A percentile compares a stretch with the other conserved stretches of the same genome.
phyloP scores from a whole-genome alignment of 2,329 filamentous ascomycete genomes.

The Monilinia aucupariae region DNA sequence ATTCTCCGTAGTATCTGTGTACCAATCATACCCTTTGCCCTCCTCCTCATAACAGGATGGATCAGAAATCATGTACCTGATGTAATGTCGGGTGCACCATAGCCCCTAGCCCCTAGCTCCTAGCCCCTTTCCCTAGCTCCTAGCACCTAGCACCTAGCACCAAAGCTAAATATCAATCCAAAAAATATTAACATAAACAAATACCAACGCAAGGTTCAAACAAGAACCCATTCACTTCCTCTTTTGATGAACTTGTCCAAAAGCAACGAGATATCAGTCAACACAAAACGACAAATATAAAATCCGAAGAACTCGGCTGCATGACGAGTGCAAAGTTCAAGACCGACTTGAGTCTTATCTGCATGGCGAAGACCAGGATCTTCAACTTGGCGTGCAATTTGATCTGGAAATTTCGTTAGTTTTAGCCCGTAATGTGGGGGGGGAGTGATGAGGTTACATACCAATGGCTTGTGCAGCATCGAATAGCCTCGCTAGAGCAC shows the following conservation, averaged over 20 bases:
- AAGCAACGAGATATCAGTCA: conserved; percentile 75
- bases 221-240: conserved; percentile 86
- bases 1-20: neutral
- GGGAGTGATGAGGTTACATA: conserved; percentile 44
- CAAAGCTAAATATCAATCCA: conserved; percentile 3
- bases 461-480: conserved; percentile 90
- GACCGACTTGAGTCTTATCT: conserved; percentile 88
- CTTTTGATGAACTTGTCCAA: conserved; percentile 97
- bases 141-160: neutral
- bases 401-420: conserved; percentile 53
- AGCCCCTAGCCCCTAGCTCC: neutral
- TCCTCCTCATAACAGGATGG: neutral
- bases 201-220: conserved; percentile 22
- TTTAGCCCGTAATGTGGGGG: neutral
- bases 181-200: conserved; percentile 1
- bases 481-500: conserved; percentile 80
- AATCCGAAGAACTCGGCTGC: conserved; percentile 98
- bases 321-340: conserved; percentile 88
- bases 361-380: conserved; percentile 88
- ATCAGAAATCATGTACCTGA: neutral
- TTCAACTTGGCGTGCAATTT: conserved; percentile 93
- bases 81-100: neutral
- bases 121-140: neutral
- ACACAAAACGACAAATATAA: conserved; percentile 91
- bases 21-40: neutral